These are phyloP conservation scores for Xanthoparmelia taractica DNA, from an alignment of 495 filamentous ascomycete genomes.

Conservation along the genomic window DNA sequence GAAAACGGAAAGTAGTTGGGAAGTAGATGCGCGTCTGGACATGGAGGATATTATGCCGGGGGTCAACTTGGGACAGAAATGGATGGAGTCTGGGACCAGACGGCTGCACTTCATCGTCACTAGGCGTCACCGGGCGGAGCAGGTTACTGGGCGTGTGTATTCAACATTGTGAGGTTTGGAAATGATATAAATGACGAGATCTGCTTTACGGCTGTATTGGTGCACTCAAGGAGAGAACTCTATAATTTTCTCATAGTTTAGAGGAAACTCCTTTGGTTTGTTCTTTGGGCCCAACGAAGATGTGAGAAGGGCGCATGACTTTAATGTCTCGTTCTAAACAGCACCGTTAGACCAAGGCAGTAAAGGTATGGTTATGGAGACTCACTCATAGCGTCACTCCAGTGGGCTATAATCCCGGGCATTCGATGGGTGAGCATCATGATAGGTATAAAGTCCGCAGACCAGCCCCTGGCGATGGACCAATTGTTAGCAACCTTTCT, in stretches of 20 bases:
- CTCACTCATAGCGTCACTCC: conserved; percentile 39
- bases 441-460: conserved; percentile 33
- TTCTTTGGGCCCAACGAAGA: conserved; percentile 1
- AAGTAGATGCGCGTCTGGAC: neutral
- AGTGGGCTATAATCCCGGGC: conserved; percentile 39
- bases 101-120: neutral
- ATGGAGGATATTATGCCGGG: neutral
- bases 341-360: neutral
- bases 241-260: neutral
- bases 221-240: neutral
- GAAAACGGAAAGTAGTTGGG: conserved; percentile 34
- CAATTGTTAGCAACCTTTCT: neutral
- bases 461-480: conserved; percentile 27
- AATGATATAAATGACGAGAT: neutral
- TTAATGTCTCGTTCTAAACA: conserved; percentile 12
- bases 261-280: neutral
- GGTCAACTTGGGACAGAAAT: conserved; percentile 1
- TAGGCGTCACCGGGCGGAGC: neutral
- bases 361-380: neutral
- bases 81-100: neutral
- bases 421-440: conserved; percentile 34
- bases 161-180: neutral
- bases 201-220: neutral
- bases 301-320: conserved; percentile 5
- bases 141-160: neutral